Conservation (phyloP, 257 asterid species). For the Solanum sejunctum region DNA sequence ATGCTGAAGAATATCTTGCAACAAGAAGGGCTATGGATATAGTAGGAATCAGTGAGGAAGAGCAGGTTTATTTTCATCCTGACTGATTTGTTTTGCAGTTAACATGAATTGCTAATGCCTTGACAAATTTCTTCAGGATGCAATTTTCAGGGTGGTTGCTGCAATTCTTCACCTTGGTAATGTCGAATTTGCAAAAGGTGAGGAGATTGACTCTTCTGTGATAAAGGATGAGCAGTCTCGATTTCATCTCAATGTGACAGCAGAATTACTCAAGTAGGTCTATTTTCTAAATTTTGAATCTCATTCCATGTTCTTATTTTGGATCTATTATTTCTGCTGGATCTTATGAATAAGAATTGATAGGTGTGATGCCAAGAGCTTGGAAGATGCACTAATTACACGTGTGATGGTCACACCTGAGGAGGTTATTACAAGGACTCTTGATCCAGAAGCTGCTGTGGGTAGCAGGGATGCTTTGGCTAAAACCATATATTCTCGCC, state of each 20-base stretch:
- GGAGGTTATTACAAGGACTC: constrained; percentile 86
- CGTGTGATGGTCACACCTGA: constrained; percentile 99
- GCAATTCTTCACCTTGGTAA: constrained; percentile 96
- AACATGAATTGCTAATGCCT: constrained; percentile 9
- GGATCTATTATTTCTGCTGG: background rate
- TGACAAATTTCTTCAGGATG: constrained; percentile 43
- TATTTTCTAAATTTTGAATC: background rate
- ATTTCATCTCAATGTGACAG: constrained; percentile 76
- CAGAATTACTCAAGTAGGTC: constrained; percentile 80
- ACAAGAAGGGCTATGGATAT: constrained; percentile 99
- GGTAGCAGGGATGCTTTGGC: constrained; percentile 97
- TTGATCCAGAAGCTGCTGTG: constrained; percentile 91
- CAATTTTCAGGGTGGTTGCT: constrained; percentile 91
- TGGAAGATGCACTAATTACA: constrained; percentile 88
- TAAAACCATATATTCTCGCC: constrained; percentile 75
- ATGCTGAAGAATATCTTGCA: constrained; percentile 84
- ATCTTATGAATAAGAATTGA: constrained; percentile 14
- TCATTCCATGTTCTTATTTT: background rate
- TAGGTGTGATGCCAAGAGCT: constrained; percentile 90
- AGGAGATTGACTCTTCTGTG: constrained; percentile 92
- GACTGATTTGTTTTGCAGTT: background rate
- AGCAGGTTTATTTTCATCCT: constrained; percentile 55
- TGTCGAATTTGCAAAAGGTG: constrained; percentile 84
- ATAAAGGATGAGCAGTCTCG: constrained; percentile 85
- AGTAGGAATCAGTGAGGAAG: constrained; percentile 95